Evolutionary conservation across 441 rosid genomes (phyloP).

Genomic region (Mallotus repandus): DNA sequence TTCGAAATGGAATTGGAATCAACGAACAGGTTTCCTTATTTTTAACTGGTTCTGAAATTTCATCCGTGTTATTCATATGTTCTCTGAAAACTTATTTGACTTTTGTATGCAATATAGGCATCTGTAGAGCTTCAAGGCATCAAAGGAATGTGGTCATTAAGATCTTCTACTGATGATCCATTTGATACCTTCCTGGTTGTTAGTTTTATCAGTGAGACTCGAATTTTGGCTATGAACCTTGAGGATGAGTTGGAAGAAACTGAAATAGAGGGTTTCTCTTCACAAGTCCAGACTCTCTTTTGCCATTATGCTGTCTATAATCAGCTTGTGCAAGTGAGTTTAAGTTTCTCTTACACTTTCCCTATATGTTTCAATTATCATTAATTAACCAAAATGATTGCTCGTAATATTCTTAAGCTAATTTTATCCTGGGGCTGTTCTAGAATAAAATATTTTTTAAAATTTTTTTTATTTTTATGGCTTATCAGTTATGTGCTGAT

Average conservation of each 20-base stretch:
- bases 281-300: slow-evolving; percentile 93
- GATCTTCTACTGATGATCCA: slow-evolving; percentile 89
- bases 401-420: not conserved
- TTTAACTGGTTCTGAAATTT: slow-evolving; percentile 4
- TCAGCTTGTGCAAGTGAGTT: slow-evolving; percentile 88
- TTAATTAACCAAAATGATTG: not conserved
- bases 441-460: not conserved
- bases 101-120: slow-evolving; percentile 51
- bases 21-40: slow-evolving; percentile 79
- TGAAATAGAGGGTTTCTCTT: slow-evolving; percentile 91
- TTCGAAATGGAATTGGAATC: slow-evolving; percentile 98
- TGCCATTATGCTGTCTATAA: slow-evolving; percentile 93
- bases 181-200: slow-evolving; percentile 95
- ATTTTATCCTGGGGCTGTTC: not conserved
- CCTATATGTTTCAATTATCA: not conserved
- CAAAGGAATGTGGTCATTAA: slow-evolving; percentile 98
- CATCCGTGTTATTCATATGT: slow-evolving; percentile 2
- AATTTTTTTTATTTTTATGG: not conserved
- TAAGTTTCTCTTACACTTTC: slow-evolving; percentile 5
- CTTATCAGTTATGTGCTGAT: slow-evolving; percentile 17
- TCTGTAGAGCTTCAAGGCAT: slow-evolving; percentile 99
- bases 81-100: slow-evolving; percentile 16
- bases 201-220: slow-evolving; percentile 94
- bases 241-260: slow-evolving; percentile 99
- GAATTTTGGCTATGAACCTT: slow-evolving; percentile 95